A percentile compares a stretch with the other conserved stretches of the same genome.
These are phyloP conservation scores for Apophysomyces variabilis DNA, from an alignment of 371 early-diverging fungal genomes.

Conservation along the genomic window DNA sequence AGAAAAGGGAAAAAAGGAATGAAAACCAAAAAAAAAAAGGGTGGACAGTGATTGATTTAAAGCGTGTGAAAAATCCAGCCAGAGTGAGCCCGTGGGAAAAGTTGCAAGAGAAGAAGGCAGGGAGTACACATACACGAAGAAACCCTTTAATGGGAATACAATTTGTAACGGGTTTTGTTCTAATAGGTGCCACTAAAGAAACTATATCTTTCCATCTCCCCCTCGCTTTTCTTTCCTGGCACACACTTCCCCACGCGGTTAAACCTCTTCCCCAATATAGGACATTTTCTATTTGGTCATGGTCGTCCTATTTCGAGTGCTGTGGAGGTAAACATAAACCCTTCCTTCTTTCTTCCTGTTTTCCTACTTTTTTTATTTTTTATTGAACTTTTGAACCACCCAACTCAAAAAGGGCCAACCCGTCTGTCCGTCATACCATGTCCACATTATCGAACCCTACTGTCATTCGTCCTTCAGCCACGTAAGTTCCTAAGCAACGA, in stretches of 20 bases:
- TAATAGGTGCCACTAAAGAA: no score
- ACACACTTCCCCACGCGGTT: no score
- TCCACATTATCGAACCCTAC: neutral
- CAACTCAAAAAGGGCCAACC: neutral
- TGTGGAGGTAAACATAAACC: neutral
- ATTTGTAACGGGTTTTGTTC: no score
- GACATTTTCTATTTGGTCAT: neutral
- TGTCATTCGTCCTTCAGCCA: conserved; percentile 34
- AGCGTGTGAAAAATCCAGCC: conserved; percentile 7
- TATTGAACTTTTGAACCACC: no score
- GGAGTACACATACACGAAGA: no score
- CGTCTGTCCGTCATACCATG: neutral
- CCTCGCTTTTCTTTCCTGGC: no score
- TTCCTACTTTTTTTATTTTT: no score
- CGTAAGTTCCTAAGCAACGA: conserved; percentile 17
- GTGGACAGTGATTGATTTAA: neutral
- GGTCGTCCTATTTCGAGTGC: neutral
- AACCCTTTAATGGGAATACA: no score
- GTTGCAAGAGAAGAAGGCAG: neutral
- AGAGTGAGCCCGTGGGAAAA: conserved; percentile 1
- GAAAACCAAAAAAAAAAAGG: neutral
- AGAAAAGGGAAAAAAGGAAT: neutral
- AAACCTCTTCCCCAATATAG: neutral
- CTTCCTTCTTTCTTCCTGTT: neutral
- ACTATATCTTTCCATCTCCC: no score